Conservation (phyloP, 495 filamentous ascomycete genomes). For the Peziza echinospora region DNA sequence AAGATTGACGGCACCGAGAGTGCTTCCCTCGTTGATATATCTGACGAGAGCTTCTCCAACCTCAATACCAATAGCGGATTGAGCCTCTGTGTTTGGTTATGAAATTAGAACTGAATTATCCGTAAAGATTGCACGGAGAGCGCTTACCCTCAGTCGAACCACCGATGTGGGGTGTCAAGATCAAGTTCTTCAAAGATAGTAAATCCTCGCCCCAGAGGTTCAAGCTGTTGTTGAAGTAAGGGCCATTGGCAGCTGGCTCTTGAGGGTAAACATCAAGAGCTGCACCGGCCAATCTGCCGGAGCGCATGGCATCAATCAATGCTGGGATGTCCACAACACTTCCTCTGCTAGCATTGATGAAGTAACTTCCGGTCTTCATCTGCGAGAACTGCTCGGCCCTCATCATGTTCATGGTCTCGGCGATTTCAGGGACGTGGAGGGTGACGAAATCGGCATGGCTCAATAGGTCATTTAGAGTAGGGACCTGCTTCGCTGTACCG, state of each 20-base stretch:
- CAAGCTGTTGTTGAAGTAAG: conserved; percentile 75
- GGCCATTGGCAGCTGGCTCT: conserved; percentile 82
- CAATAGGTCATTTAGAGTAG: conserved; percentile 56
- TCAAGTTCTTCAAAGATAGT: conserved; percentile 68
- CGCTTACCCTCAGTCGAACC: conserved; percentile 90
- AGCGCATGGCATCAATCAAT: conserved; percentile 55
- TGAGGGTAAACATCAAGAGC: conserved; percentile 90
- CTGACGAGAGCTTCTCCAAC: conserved; percentile 67
- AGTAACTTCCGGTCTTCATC: conserved; percentile 82
- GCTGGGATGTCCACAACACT: conserved; percentile 88
- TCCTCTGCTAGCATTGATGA: conserved; percentile 91
- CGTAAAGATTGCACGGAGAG: too few species aligned
- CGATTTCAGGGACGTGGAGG: conserved; percentile 78
- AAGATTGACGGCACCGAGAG: conserved; percentile 64
- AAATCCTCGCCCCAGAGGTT: conserved; percentile 78
- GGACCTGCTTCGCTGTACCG: conserved; percentile 65
- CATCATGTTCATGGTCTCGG: conserved; percentile 85
- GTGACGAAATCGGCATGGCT: conserved; percentile 69
- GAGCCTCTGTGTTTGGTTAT: too few species aligned
- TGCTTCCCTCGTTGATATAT: conserved; percentile 85
- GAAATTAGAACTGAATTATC: neutral
- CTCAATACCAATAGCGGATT: conserved; percentile 88
- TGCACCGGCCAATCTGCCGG: conserved; percentile 76
- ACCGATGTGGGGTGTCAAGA: conserved; percentile 89
- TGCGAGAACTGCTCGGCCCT: conserved; percentile 48